A percentile compares a stretch with the other conserved stretches of the same genome.
Evolutionary conservation across 2,329 filamentous ascomycete species (phyloP).

Genomic region (Cryoendolithus antarcticus): DNA sequence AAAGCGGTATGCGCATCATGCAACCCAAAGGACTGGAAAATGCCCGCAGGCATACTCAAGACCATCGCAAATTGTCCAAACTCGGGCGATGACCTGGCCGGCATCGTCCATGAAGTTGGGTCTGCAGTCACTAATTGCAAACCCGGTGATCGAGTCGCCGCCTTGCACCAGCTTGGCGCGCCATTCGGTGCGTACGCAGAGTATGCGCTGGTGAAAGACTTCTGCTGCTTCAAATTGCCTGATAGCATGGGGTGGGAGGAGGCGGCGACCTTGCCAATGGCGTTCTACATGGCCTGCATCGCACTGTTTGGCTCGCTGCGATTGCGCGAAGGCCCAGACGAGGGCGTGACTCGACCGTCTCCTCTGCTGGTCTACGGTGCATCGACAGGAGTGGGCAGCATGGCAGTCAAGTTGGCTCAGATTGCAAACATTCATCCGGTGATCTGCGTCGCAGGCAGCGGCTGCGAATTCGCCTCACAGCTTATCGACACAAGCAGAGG

Average conservation of each 20-base stretch:
- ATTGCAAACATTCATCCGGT: constrained; percentile 46
- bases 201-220: constrained; percentile 42
- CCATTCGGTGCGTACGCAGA: constrained; percentile 44
- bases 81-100: constrained; percentile 24
- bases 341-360: constrained; percentile 9
- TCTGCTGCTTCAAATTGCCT: too few relatives aligned
- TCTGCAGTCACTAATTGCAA: constrained; percentile 44
- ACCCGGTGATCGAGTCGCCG: constrained; percentile 43
- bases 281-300: too few relatives aligned
- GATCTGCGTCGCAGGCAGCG: constrained; percentile 46
- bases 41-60: constrained; percentile 1
- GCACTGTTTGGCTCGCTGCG: too few relatives aligned
- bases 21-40: constrained; percentile 18
- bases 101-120: constrained; percentile 42
- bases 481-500: constrained; percentile 43
- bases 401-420: constrained; percentile 44
- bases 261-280: too few relatives aligned
- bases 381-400: constrained; percentile 45
- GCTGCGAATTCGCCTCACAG: constrained; percentile 36
- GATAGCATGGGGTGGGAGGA: too few relatives aligned
- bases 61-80: neutral
- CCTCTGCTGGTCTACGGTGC: constrained; percentile 37
- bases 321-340: too few relatives aligned
- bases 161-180: constrained; percentile 41
- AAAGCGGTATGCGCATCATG: constrained; percentile 13